Evolutionary conservation across 192 early-diverging fungal genomes (phyloP).

Genomic region (Gaertneriomyces semiglobifer): DNA sequence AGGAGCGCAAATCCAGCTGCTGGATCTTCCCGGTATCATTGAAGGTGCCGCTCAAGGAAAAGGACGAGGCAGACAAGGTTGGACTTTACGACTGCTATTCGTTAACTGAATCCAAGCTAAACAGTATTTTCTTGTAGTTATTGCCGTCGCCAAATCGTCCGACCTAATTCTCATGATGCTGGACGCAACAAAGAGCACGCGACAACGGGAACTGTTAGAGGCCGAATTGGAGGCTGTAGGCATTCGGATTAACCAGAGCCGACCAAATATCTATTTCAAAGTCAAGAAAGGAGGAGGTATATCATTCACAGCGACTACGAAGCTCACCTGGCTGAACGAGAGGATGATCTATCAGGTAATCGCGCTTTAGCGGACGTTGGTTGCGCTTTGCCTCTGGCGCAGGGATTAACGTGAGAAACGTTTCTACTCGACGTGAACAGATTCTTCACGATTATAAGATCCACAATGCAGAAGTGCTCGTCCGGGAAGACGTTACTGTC

Average conservation of each 20-base stretch:
- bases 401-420: background rate
- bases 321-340: constrained; percentile 81
- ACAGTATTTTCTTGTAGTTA: constrained; percentile 49
- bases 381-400: background rate
- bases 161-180: constrained; percentile 98
- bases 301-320: constrained; percentile 87
- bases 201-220: constrained; percentile 83
- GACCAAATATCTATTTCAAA: constrained; percentile 97
- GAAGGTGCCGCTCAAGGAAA: constrained; percentile 97
- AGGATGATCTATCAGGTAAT: constrained; percentile 72
- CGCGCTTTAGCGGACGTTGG: background rate
- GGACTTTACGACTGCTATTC: background rate
- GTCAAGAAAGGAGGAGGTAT: constrained; percentile 97
- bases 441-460: constrained; percentile 98
- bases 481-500: constrained; percentile 93
- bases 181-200: constrained; percentile 87
- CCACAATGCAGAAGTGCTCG: constrained; percentile 95
- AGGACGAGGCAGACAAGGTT: constrained; percentile 86
- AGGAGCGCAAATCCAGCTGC: constrained; percentile 92
- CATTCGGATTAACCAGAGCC: constrained; percentile 81
- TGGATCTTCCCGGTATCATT: constrained; percentile 99
- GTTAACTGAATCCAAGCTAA: background rate
- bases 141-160: constrained; percentile 94
- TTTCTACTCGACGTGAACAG: constrained; percentile 24
- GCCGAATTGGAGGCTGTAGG: constrained; percentile 93